Conservation (phyloP, 306 rosid species). For the Adenanthera pavonina region DNA sequence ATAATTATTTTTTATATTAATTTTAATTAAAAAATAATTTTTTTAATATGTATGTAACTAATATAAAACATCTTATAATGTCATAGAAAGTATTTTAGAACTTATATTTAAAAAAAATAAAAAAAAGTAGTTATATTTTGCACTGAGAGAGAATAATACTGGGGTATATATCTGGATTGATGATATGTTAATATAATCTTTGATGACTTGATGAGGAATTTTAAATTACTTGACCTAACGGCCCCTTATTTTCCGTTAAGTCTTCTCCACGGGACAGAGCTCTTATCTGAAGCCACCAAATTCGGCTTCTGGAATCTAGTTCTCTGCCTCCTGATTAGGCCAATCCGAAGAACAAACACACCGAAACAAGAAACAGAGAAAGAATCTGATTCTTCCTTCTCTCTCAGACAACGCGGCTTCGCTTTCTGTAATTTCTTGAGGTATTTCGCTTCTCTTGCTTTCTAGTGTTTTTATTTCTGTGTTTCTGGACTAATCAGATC, state of each 20-base stretch:
- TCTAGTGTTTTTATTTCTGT: background rate
- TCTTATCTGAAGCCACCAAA: background rate
- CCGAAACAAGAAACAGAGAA: background rate
- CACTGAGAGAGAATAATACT: no score
- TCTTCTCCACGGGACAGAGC: background rate
- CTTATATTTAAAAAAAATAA: no score
- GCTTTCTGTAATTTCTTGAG: background rate
- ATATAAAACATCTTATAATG: no score
- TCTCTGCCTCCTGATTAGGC: background rate
- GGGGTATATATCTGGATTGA: no score
- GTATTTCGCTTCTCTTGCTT: background rate
- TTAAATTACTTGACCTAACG: no score
- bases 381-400: background rate
- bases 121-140: no score
- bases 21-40: no score
- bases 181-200: no score
- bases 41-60: no score
- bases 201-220: no score
- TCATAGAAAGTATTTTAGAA: no score
- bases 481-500: background rate
- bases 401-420: background rate
- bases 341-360: background rate
- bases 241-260: background rate
- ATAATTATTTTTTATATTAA: no score
- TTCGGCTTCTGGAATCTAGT: background rate